Percentiles rank a stretch among this genome's conserved stretches.
Conservation (phyloP, 768 basidiomycete genomes). For the Fomitopsis pulvina region DNA sequence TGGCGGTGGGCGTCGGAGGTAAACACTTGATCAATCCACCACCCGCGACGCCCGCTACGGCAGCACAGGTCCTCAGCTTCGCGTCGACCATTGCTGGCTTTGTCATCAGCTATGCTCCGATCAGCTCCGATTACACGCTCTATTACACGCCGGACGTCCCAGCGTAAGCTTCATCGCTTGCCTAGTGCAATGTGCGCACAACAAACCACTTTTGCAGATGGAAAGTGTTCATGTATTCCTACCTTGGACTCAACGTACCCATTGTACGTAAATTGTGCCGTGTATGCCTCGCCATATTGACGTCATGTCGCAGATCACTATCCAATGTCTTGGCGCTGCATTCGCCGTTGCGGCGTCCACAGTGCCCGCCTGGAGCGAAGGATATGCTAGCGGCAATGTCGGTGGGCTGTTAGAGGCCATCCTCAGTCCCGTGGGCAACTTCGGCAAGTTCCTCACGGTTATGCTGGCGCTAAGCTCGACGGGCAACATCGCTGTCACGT, state of each 20-base stretch:
- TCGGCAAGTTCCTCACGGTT: slow-evolving; percentile 67
- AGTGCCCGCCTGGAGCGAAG: slow-evolving; percentile 49
- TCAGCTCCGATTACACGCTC: slow-evolving; percentile 70
- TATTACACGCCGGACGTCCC: slow-evolving; percentile 58
- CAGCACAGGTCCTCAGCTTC: slow-evolving; percentile 51
- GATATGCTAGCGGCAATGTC: slow-evolving; percentile 46
- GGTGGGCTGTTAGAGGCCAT: slow-evolving; percentile 62
- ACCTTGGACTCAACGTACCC: slow-evolving; percentile 56
- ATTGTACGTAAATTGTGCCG: slow-evolving; percentile 44
- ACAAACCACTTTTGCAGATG: slow-evolving; percentile 28
- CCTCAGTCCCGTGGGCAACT: slow-evolving; percentile 52
- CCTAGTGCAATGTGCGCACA: background rate
- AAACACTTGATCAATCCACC: slow-evolving; percentile 52
- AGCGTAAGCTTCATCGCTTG: slow-evolving; percentile 32
- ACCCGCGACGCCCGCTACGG: slow-evolving; percentile 47
- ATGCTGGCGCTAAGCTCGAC: slow-evolving; percentile 71
- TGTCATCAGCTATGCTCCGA: slow-evolving; percentile 51
- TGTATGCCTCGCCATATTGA: slow-evolving; percentile 3
- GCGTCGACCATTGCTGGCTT: slow-evolving; percentile 70
- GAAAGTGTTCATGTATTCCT: slow-evolving; percentile 59
- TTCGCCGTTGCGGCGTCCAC: slow-evolving; percentile 50
- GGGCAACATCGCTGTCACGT: slow-evolving; percentile 75
- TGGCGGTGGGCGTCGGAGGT: slow-evolving; percentile 68
- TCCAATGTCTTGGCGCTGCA: slow-evolving; percentile 61
- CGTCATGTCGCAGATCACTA: slow-evolving; percentile 23